Evolutionary conservation across 2,329 filamentous ascomycete species (phyloP).

Genomic region (Fusarium chlamydosporum): DNA sequence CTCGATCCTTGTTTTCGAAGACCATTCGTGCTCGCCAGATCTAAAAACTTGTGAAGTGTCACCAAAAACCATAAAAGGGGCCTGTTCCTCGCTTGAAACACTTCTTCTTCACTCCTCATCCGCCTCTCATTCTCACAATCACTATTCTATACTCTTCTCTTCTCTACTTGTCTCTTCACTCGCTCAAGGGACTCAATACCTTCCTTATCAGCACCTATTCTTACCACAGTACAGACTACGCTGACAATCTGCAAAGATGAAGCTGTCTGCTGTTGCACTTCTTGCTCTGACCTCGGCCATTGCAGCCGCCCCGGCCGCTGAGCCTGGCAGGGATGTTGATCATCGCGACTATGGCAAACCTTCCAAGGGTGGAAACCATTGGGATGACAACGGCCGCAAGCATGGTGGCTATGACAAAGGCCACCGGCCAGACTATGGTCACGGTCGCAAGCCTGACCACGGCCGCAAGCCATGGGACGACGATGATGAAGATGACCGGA

Average conservation of each 20-base stretch:
- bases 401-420: background rate
- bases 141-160: conserved; percentile 6
- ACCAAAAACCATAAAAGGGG: conserved; percentile 1
- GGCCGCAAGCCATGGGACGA: background rate
- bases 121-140: background rate
- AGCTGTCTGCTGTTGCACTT: conserved; percentile 20
- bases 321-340: conserved; percentile 2
- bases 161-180: conserved; percentile 8
- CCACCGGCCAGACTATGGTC: background rate
- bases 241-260: conserved; percentile 17
- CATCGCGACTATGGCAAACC: conserved; percentile 8
- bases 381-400: background rate
- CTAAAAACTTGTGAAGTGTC: background rate
- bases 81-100: background rate
- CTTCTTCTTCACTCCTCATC: background rate
- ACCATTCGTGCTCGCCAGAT: too few species aligned
- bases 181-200: background rate
- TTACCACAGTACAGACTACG: background rate
- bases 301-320: conserved; percentile 14
- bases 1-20: background rate
- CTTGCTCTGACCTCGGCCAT: conserved; percentile 18
- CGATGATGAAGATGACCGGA: background rate
- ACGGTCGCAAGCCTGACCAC: background rate
- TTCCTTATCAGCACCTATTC: background rate
- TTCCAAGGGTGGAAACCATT: background rate